Conservation (phyloP, 1,284 basidiomycete species). For the Naganishia liquefaciens region DNA sequence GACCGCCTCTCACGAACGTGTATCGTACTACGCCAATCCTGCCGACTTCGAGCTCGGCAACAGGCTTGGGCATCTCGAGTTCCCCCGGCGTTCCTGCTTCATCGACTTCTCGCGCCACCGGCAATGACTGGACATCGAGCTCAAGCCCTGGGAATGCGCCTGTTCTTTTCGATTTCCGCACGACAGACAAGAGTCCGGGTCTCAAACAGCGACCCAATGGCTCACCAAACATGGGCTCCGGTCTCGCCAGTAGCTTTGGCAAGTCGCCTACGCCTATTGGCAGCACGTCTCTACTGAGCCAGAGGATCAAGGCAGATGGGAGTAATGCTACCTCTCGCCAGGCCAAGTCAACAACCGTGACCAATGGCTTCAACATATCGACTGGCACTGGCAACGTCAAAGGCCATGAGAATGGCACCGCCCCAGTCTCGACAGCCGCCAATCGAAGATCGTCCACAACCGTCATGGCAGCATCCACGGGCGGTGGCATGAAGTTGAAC, state of each 20-base stretch:
- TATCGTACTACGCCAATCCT: slow-evolving; percentile 29
- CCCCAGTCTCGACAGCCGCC: slow-evolving; percentile 8
- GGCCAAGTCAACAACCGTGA: slow-evolving; percentile 15
- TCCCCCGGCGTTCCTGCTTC: slow-evolving; percentile 2
- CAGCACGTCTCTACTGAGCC: slow-evolving; percentile 29
- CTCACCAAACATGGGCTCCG: slow-evolving; percentile 3
- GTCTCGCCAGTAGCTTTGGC: slow-evolving; percentile 12
- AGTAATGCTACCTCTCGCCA: background rate
- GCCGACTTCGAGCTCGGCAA: slow-evolving; percentile 19
- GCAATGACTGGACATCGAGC: background rate
- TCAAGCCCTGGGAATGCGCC: slow-evolving; percentile 18
- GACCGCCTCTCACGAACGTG: slow-evolving; percentile 25
- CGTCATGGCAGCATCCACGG: slow-evolving; percentile 21
- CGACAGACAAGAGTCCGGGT: slow-evolving; percentile 28
- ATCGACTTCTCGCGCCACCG: slow-evolving; percentile 6
- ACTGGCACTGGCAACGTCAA: background rate
- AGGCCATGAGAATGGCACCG: background rate
- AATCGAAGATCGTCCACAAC: slow-evolving; percentile 20
- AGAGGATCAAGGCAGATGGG: slow-evolving; percentile 22
- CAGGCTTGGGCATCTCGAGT: background rate
- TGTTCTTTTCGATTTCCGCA: slow-evolving; percentile 34
- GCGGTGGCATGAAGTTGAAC: slow-evolving; percentile 22
- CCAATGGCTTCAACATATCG: slow-evolving; percentile 17
- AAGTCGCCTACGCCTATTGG: slow-evolving; percentile 22
- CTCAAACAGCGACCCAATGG: slow-evolving; percentile 9